phyloP scores from a whole-genome alignment of 192 early-diverging fungal species.

The Dissophora ornata region DNA sequence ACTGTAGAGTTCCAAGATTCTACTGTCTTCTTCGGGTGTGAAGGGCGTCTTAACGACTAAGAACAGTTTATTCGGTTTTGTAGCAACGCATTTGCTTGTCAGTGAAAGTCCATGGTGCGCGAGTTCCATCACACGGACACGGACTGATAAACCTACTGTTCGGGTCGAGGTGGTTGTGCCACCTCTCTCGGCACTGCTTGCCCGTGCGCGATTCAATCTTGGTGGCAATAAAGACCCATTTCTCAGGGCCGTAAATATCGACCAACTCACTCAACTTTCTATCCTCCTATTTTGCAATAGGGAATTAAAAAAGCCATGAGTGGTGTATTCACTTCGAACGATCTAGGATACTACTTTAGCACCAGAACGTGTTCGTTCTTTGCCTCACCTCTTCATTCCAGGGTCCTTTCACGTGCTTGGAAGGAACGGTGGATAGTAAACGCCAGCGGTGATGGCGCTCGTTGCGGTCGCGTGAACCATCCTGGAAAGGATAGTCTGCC shows the following conservation, averaged over 20 bases:
- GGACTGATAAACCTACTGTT: constrained; percentile 15
- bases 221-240: constrained; percentile 51
- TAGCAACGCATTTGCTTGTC: too few species aligned
- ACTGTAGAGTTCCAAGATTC: constrained; percentile 42
- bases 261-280: constrained; percentile 35
- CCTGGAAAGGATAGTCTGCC: constrained; percentile 37
- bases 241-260: constrained; percentile 48
- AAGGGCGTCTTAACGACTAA: constrained; percentile 46
- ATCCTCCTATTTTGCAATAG: constrained; percentile 54
- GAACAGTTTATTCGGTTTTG: constrained; percentile 18
- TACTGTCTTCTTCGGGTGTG: constrained; percentile 42
- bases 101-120: too few species aligned
- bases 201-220: constrained; percentile 47
- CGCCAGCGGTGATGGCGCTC: constrained; percentile 45
- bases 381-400: constrained; percentile 47
- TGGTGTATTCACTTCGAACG: too few species aligned
- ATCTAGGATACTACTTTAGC: too few species aligned
- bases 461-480: constrained; percentile 36
- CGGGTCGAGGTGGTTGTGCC: constrained; percentile 51
- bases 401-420: constrained; percentile 48
- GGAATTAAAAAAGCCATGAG: too few species aligned
- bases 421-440: constrained; percentile 8
- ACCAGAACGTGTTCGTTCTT: too few species aligned
- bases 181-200: constrained; percentile 50
- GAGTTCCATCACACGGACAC: background rate